Base-by-base conservation (phyloP, 208 protist genomes). In the Leishmania lainsoni region DNA sequence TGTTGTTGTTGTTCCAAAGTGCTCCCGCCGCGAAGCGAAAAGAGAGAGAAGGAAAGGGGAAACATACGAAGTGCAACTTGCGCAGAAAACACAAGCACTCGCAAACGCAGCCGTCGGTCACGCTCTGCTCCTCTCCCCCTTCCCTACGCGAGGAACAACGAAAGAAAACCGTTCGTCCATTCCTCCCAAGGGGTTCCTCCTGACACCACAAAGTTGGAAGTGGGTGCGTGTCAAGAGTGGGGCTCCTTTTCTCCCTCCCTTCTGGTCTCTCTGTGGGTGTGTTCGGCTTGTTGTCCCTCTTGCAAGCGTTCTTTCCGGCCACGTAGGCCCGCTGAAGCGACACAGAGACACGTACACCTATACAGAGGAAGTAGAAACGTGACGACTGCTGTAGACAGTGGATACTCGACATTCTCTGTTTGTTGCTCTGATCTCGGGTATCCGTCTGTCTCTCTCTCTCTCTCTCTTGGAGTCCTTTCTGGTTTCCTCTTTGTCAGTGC, bases 371-470 rank as follows among this genome's bases (percentile, higher is more conserved):
- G 0, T 26, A 65, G 26, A 70, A 45, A 32, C 26, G 65, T 12
- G 48, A 12, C 16, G 16, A 49, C 20, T 52, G 68, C 42, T 42
- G 20, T 73, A 6, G 4, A 4, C 2, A 29, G 58, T 70, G 61
- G 26, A 29, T 26, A 29, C 29, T 48, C 8, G 29, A 22, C 54
- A 63, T n/a, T 45, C 14, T 16, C 49, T 54, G n/a, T 79, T 17
- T 83, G n/a, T 78, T 58, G 22, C 10, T 73, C 22, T 73, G 0
- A 39, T 71, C 20, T 69, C 32, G 3, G 20, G n/a, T 81, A 16
- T 42, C 17, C 16, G 14, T 26, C 70, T 45, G 0, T 2, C 35
- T 48, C 35, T 39, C 3, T 54, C 51, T 6, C 22, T 52, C 68
- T n/a, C 42, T 20, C 68, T 52, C 42, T 52, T 8, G 42, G 48